phyloP scores from a whole-genome alignment of 164 flowering plant genomes.

The grape (Vitis vinifera) region DNA sequence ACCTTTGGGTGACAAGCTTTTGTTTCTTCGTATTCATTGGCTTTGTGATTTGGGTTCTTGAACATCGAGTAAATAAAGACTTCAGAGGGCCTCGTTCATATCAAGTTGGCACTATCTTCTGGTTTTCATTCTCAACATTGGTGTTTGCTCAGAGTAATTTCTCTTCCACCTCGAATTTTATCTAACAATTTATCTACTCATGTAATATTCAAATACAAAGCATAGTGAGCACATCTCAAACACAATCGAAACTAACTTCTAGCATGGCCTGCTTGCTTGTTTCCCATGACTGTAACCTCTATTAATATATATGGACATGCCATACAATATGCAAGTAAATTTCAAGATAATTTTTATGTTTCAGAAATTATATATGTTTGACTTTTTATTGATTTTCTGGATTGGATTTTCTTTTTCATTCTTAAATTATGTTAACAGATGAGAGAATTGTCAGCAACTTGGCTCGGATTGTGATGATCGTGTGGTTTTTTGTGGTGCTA shows the following conservation, averaged over 20 bases:
- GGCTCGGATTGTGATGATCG: too few relatives aligned
- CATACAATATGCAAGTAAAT: too few relatives aligned
- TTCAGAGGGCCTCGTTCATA: slow-evolving; percentile 14
- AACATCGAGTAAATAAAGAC: slow-evolving; percentile 18
- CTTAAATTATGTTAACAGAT: background rate
- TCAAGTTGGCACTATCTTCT: slow-evolving; percentile 20
- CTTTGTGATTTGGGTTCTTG: slow-evolving; percentile 28
- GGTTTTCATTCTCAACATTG: slow-evolving; percentile 29
- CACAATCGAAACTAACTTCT: too few relatives aligned
- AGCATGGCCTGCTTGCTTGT: too few relatives aligned
- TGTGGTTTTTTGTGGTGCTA: too few relatives aligned
- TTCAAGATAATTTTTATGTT: too few relatives aligned
- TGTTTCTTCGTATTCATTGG: slow-evolving; percentile 9
- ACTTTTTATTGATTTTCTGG: background rate
- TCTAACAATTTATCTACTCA: too few relatives aligned
- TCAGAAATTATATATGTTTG: too few relatives aligned
- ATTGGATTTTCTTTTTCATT: slow-evolving; percentile 7
- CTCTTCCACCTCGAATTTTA: too few relatives aligned
- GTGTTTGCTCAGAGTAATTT: slow-evolving; percentile 35
- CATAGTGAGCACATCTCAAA: too few relatives aligned
- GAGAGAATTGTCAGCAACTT: too few relatives aligned
- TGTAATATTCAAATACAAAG: too few relatives aligned
- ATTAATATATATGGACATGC: slow-evolving; percentile 4
- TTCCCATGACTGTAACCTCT: background rate
- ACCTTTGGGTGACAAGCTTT: slow-evolving; percentile 22